phyloP scores from a whole-genome alignment of 2,329 filamentous ascomycete genomes.

The Ceratocystis cacaofunesta region DNA sequence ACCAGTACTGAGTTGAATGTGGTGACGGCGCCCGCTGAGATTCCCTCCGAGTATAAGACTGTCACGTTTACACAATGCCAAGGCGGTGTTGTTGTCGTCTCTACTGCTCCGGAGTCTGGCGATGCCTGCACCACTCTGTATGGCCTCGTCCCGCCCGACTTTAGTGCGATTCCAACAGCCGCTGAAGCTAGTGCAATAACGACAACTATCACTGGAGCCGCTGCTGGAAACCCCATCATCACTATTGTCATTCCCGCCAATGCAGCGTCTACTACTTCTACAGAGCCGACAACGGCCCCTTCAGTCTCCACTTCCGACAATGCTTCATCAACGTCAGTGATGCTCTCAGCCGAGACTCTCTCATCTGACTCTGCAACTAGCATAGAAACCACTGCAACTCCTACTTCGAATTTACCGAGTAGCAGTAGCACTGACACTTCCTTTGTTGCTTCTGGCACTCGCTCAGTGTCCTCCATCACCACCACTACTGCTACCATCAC shows the following conservation, averaged over 20 bases:
- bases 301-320: neutral
- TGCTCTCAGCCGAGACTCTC: neutral
- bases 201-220: constrained; percentile 9
- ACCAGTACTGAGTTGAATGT: neutral
- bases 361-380: neutral
- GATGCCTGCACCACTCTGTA: constrained; percentile 7
- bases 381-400: neutral
- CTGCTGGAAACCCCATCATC: constrained; percentile 10
- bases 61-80: constrained; percentile 14
- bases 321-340: neutral
- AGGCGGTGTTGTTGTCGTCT: neutral
- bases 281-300: neutral
- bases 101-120: neutral
- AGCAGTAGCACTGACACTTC: neutral
- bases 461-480: neutral
- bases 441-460: neutral
- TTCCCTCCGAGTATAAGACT: constrained; percentile 12
- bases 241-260: constrained; percentile 12
- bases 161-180: constrained; percentile 6
- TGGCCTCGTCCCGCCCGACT: constrained; percentile 10
- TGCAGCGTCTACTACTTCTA: neutral
- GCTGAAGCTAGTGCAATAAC: constrained; percentile 6
- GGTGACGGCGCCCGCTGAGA: constrained; percentile 7
- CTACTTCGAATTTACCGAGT: neutral
- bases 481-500: neutral